Percentiles rank a stretch among this genome's conserved stretches.
These are phyloP conservation scores for Amborella trichopoda DNA, from an alignment of 164 flowering plant genomes.

Conservation along the genomic window DNA sequence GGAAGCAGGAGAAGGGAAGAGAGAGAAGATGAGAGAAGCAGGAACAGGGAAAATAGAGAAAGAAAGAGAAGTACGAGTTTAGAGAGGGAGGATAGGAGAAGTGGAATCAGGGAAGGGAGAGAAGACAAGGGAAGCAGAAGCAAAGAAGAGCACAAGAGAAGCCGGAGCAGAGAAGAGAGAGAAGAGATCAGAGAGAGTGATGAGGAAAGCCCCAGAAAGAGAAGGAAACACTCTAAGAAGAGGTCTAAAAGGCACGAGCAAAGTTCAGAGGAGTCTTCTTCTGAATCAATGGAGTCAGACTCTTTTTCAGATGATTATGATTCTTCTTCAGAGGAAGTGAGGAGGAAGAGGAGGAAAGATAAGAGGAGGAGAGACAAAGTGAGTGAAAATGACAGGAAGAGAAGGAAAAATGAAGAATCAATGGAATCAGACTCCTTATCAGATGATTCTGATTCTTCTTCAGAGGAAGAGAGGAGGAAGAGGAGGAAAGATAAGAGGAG, in stretches of 20 bases:
- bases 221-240: conserved; percentile 3
- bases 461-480: conserved; percentile 1
- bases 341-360: conserved; percentile 1
- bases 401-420: conserved; percentile 4
- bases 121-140: no score
- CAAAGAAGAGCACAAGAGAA: no score
- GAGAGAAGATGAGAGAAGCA: neutral
- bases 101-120: no score
- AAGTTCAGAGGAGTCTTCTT: neutral
- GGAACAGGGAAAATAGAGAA: neutral
- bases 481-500: conserved; percentile 12
- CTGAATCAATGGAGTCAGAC: conserved; percentile 8
- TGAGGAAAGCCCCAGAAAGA: neutral
- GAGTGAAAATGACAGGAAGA: neutral
- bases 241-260: conserved; percentile 7
- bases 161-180: conserved; percentile 10
- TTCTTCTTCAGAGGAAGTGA: conserved; percentile 4
- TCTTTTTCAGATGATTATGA: conserved; percentile 5
- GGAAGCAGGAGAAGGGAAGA: neutral
- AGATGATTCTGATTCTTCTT: conserved; percentile 4
- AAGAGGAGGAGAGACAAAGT: neutral
- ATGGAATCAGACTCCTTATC: conserved; percentile 7
- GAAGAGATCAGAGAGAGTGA: neutral
- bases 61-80: neutral
- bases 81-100: neutral